These are phyloP conservation scores for Trypanosoma rangeli DNA, from an alignment of 208 protist species.

Conservation along the genomic window DNA sequence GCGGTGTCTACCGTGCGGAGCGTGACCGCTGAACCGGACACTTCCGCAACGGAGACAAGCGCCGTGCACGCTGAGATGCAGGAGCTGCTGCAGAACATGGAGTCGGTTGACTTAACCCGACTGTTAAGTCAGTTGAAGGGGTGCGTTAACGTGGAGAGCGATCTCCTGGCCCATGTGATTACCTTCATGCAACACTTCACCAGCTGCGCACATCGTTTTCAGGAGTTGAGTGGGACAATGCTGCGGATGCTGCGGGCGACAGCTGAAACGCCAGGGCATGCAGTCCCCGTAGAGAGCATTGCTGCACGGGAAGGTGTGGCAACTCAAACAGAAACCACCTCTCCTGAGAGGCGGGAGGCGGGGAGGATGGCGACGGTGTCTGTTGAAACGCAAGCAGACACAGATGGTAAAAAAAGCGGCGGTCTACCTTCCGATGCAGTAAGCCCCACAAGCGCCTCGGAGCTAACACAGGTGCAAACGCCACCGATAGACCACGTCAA, in stretches of 20 bases:
- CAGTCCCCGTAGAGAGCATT: neutral
- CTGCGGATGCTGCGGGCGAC: neutral
- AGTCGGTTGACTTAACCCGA: conserved; percentile 30
- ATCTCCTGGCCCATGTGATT: conserved; percentile 38
- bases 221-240: conserved; percentile 2
- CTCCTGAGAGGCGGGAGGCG: neutral
- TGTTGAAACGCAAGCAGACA: neutral
- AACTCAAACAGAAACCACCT: conserved; percentile 1
- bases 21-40: neutral
- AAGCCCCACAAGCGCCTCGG: neutral
- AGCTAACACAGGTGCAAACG: neutral
- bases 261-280: neutral
- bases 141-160: conserved; percentile 10
- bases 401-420: neutral
- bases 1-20: neutral
- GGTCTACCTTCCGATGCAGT: neutral
- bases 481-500: neutral
- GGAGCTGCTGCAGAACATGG: conserved; percentile 13
- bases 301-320: neutral
- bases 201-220: conserved; percentile 19
- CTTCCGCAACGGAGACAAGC: neutral
- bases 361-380: neutral
- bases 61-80: neutral
- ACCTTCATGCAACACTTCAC: conserved; percentile 45
- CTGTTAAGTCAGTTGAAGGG: conserved; percentile 40